Evolutionary conservation across 495 filamentous ascomycete species (phyloP).

Genomic region (Penicillium waksmanii): DNA sequence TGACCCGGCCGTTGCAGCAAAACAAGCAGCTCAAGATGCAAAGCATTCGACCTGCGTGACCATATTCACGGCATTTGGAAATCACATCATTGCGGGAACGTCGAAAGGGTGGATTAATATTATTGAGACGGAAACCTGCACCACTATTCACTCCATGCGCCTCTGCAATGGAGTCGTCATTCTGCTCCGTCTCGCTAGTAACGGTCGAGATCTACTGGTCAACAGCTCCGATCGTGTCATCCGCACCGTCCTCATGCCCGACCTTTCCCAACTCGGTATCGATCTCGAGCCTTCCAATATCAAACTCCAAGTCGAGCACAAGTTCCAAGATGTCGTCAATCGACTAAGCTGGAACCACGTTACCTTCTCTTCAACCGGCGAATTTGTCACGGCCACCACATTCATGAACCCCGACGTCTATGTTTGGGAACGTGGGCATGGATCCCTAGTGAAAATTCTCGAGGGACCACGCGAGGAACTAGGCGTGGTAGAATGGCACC

Average conservation of each 20-base stretch:
- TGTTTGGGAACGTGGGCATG: constrained; percentile 93
- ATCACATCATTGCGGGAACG: constrained; percentile 87
- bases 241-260: constrained; percentile 79
- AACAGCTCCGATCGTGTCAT: constrained; percentile 93
- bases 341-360: constrained; percentile 94
- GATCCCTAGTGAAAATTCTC: constrained; percentile 93
- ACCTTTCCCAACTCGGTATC: constrained; percentile 55
- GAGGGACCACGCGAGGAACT: constrained; percentile 95
- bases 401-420: constrained; percentile 98
- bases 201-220: constrained; percentile 82
- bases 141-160: constrained; percentile 83
- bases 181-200: constrained; percentile 78
- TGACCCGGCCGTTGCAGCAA: constrained; percentile 68
- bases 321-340: constrained; percentile 97
- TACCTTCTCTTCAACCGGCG: constrained; percentile 87
- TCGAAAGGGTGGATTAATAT: constrained; percentile 96
- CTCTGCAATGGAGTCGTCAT: constrained; percentile 87
- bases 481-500: constrained; percentile 96
- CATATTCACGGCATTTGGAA: constrained; percentile 80
- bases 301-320: constrained; percentile 90
- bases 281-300: constrained; percentile 57
- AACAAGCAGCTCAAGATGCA: constrained; percentile 87
- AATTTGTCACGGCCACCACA: constrained; percentile 85
- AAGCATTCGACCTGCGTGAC: constrained; percentile 92
- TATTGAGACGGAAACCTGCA: constrained; percentile 75